phyloP scores from a whole-genome alignment of 306 rosid genomes.

The Erythrophleum fordii region DNA sequence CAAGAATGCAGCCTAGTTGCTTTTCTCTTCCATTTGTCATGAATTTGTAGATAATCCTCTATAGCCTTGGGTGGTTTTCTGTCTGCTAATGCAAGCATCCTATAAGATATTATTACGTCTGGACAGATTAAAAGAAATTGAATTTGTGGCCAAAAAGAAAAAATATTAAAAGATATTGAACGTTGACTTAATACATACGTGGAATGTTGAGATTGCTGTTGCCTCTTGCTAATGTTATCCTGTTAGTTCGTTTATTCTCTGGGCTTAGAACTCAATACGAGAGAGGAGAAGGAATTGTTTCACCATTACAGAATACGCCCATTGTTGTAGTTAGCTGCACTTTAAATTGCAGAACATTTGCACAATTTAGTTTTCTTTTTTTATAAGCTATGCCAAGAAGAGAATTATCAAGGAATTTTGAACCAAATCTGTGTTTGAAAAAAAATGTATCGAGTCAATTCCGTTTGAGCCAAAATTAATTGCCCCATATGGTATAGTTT shows the following conservation, averaged over 20 bases:
- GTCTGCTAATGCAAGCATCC: neutral
- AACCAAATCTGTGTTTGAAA: no score
- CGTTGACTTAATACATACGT: neutral
- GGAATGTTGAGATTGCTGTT: neutral
- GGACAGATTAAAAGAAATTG: neutral
- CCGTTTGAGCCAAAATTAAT: no score
- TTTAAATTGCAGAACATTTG: neutral
- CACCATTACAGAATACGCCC: neutral
- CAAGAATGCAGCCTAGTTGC: constrained; percentile 13
- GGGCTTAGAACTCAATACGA: neutral
- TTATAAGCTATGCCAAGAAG: neutral
- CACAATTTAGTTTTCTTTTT: neutral
- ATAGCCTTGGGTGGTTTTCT: neutral
- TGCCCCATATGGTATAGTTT: no score
- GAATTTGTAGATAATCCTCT: constrained; percentile 33
- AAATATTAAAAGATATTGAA: neutral
- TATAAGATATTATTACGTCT: neutral
- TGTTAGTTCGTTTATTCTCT: neutral
- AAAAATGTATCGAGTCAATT: no score
- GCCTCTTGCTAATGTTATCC: neutral
- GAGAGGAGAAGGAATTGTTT: neutral
- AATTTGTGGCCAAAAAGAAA: no score
- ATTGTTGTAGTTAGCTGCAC: neutral
- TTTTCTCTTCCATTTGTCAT: neutral
- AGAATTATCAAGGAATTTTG: no score